Evolutionary conservation across 495 filamentous ascomycete genomes (phyloP).

Genomic region (Neurospora sublineolata): DNA sequence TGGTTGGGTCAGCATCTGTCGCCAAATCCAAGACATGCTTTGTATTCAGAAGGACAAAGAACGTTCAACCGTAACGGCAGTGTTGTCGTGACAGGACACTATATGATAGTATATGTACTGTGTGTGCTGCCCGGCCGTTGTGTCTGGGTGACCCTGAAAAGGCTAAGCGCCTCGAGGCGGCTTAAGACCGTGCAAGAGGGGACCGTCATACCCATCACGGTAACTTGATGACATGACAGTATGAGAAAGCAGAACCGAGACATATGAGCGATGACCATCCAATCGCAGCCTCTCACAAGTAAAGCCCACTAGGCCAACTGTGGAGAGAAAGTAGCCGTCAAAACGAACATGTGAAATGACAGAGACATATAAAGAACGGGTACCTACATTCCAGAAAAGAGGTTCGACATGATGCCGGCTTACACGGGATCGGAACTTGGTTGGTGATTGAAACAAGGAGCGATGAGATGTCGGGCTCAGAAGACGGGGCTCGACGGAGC

Average conservation of each 20-base stretch:
- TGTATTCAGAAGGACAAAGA: background rate
- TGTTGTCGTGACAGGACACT: background rate
- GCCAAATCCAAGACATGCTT: slow-evolving; percentile 9
- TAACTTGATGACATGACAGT: background rate
- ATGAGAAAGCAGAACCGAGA: background rate
- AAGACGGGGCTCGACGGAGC: background rate
- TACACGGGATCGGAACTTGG: background rate
- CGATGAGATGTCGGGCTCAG: background rate
- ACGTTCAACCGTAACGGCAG: background rate
- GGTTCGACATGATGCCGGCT: slow-evolving; percentile 52
- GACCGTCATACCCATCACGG: background rate
- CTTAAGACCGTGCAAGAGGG: background rate
- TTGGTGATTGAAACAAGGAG: background rate
- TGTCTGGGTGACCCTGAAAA: background rate
- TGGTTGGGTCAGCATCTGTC: slow-evolving; percentile 16
- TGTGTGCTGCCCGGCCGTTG: background rate
- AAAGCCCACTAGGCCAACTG: background rate
- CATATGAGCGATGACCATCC: background rate
- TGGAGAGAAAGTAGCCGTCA: background rate
- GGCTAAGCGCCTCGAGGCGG: background rate
- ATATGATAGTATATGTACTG: background rate
- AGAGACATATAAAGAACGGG: slow-evolving; percentile 1
- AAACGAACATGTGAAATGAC: slow-evolving; percentile 1
- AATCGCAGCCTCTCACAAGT: background rate
- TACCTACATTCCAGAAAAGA: slow-evolving; percentile 74